These are phyloP conservation scores for Corylus avellana DNA, from an alignment of 306 rosid species.

Conservation along the genomic window DNA sequence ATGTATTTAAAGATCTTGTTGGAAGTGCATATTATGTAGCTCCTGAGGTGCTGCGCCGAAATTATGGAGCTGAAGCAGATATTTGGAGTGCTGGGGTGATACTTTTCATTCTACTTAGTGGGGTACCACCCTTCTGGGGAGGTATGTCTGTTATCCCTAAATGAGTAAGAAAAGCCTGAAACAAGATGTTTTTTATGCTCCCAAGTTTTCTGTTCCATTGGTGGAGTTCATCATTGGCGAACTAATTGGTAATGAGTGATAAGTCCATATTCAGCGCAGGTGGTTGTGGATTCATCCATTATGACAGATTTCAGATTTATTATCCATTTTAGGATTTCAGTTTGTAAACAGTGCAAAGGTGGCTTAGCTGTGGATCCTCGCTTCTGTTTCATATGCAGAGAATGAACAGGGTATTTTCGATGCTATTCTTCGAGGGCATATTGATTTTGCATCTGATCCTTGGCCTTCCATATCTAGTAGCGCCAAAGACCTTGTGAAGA, in stretches of 20 bases:
- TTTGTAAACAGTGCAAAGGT: background rate
- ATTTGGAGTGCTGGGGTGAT: conserved; percentile 97
- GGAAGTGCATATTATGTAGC: conserved; percentile 99
- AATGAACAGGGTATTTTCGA: conserved; percentile 89
- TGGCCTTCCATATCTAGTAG: conserved; percentile 93
- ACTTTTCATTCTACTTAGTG: conserved; percentile 87
- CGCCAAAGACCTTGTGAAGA: conserved; percentile 90
- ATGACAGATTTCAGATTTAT: background rate
- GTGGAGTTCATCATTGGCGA: background rate
- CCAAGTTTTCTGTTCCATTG: background rate
- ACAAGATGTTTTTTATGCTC: background rate
- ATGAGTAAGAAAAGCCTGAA: background rate
- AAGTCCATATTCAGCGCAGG: background rate
- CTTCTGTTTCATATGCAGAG: conserved; percentile 57
- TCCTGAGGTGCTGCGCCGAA: conserved; percentile 84
- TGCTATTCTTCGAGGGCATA: conserved; percentile 81
- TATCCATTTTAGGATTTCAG: conserved; percentile 14
- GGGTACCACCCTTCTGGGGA: conserved; percentile 98
- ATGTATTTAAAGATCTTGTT: conserved; percentile 77
- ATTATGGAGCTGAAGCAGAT: conserved; percentile 87
- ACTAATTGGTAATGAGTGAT: background rate
- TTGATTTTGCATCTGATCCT: conserved; percentile 83
- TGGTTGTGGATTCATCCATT: background rate
- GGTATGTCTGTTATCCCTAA: conserved; percentile 41
- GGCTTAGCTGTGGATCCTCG: conserved; percentile 21